Evolutionary conservation across 2,329 filamentous ascomycete genomes (phyloP).

Genomic region (Zasmidium citrigriseum): DNA sequence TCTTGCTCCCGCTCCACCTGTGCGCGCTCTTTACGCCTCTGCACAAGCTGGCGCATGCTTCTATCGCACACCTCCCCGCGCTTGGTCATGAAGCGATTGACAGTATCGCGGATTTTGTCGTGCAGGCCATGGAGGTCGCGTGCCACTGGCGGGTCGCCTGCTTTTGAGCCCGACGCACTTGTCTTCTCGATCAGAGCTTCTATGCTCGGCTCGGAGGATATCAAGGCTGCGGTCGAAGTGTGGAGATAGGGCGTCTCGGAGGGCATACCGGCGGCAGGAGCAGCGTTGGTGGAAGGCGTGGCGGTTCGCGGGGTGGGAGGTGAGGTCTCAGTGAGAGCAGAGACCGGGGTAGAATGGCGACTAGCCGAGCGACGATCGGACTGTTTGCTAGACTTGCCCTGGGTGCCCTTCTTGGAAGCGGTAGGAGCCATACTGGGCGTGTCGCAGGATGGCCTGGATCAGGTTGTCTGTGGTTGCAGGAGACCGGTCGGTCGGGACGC

Average conservation of each 20-base stretch:
- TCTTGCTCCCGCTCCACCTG: slow-evolving; percentile 57
- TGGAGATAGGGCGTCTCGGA: slow-evolving; percentile 63
- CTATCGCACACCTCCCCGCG: slow-evolving; percentile 69
- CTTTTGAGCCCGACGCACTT: slow-evolving; percentile 53
- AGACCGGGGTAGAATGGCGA: slow-evolving; percentile 75
- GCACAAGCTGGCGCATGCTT: slow-evolving; percentile 70
- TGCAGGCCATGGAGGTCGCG: slow-evolving; percentile 64
- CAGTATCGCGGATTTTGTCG: slow-evolving; percentile 63
- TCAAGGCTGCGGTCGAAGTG: slow-evolving; percentile 53
- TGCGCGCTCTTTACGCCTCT: slow-evolving; percentile 62
- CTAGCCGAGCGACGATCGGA: slow-evolving; percentile 66
- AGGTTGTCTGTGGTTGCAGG: not conserved
- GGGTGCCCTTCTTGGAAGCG: slow-evolving; percentile 34
- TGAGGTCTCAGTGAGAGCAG: slow-evolving; percentile 44
- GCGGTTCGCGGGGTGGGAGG: slow-evolving; percentile 54
- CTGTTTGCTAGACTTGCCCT: slow-evolving; percentile 34
- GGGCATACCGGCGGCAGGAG: slow-evolving; percentile 53
- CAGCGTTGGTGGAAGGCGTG: slow-evolving; percentile 60
- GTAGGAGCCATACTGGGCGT: slow-evolving; percentile 22
- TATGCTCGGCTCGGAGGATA: slow-evolving; percentile 58
- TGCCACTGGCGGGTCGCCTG: slow-evolving; percentile 53
- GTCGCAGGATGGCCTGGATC: not conserved
- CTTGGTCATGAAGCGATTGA: slow-evolving; percentile 44
- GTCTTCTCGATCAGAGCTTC: slow-evolving; percentile 70
- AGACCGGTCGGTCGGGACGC: not conserved